Evolutionary conservation across 441 rosid species (phyloP), one percentile per base, ranked within the genome.

Genomic region (Rhodomyrtus psidioides): DNA sequence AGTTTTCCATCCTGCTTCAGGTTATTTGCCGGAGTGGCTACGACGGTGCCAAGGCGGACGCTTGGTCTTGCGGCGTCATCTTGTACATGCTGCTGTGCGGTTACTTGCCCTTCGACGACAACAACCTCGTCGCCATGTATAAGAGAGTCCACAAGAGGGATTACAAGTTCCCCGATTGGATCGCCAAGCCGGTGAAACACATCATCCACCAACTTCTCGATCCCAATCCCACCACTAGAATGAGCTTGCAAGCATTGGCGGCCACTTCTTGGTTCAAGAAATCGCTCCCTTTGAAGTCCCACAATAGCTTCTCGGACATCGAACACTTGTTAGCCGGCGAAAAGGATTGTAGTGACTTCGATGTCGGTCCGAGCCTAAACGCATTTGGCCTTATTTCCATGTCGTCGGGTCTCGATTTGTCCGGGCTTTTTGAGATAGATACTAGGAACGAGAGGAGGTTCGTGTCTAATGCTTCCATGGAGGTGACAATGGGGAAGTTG

Each of bases 11-110:
- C 23, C 79, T 39, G 2, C n/a, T 3, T 39, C 79, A 70, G 79
- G 79, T 96, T 7, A 83, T 95, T 34, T 84, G 89, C 19, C 91
- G 95, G 82, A 89, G 89, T 12, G 92, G 93, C 0, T 96, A 96
- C 89, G 94, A 94, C 58, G 99, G 98, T 3, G 89, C 94, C 5
- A 92, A 91, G 84, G 96, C 98, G 10, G 98, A 97, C 60, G 96
- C 98, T 1, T 97, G 99, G 99, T 96, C 99, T 10, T 97, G 98
- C 51, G 99, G 99, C 13, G 98, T 97, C 6, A 92, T 97, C 7
- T 89, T 96, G 26, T 96, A 90, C 81, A 91, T 92, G 53, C 42
- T 97, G 26, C 84, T 96, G n/a, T 87, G 94, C 0, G 98, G 96
- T 24, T 83, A 54, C 30, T 53, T 96, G 86, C 99, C 99, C 55